Evolutionary conservation across 192 early-diverging fungal genomes (phyloP).

Genomic region (Coemansia sp.): DNA sequence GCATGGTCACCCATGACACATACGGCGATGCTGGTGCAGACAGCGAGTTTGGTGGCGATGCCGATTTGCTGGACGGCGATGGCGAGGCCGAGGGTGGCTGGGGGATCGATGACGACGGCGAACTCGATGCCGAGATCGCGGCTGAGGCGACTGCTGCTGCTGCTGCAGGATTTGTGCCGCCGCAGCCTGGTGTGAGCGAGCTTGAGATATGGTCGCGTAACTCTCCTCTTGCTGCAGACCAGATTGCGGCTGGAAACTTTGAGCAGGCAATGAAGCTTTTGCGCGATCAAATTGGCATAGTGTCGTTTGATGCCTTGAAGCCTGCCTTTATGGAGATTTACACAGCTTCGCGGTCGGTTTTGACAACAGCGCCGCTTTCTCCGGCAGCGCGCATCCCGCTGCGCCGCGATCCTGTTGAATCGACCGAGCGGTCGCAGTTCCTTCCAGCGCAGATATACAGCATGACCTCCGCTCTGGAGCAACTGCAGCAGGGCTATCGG

Average conservation of each 20-base stretch:
- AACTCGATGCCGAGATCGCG: conserved; percentile 64
- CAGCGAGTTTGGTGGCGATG: conserved; percentile 53
- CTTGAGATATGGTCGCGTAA: conserved; percentile 79
- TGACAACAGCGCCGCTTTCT: conserved; percentile 62
- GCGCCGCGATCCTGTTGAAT: conserved; percentile 60
- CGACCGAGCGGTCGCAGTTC: conserved; percentile 49
- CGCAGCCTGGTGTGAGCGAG: conserved; percentile 72
- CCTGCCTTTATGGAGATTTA: conserved; percentile 83
- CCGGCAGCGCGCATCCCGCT: conserved; percentile 68
- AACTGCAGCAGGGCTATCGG: conserved; percentile 84
- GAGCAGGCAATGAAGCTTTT: conserved; percentile 94
- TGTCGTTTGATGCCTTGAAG: conserved; percentile 92
- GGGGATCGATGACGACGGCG: conserved; percentile 82
- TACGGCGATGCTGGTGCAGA: conserved; percentile 31
- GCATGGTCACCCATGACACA: conserved; percentile 11
- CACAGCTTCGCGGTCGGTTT: conserved; percentile 67
- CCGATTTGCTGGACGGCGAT: conserved; percentile 54
- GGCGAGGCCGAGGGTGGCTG: conserved; percentile 69
- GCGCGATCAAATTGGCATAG: conserved; percentile 87
- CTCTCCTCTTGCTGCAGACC: conserved; percentile 85
- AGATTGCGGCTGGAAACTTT: conserved; percentile 93
- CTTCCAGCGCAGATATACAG: conserved; percentile 43
- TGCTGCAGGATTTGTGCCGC: conserved; percentile 63
- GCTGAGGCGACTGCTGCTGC: conserved; percentile 57
- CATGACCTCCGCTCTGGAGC: conserved; percentile 51